Evolutionary conservation across 352 stramenopile genomes (phyloP).

Genomic region (Phytophthora brassicae): DNA sequence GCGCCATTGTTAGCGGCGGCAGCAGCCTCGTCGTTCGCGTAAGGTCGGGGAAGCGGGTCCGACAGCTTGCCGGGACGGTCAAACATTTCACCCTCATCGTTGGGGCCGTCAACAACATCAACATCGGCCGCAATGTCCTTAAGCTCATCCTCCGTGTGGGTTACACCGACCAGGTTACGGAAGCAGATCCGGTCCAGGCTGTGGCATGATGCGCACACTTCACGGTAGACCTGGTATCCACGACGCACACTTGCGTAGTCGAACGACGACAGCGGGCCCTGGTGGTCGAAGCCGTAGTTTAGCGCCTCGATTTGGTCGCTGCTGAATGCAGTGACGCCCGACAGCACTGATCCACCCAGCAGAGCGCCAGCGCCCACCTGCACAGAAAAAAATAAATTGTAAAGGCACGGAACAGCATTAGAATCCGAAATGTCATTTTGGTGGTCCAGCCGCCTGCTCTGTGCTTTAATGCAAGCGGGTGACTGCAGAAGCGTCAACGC

Average conservation of each 20-base stretch:
- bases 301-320: slow-evolving; percentile 87
- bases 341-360: slow-evolving; percentile 76
- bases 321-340: slow-evolving; percentile 79
- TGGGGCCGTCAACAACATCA: slow-evolving; percentile 96
- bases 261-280: slow-evolving; percentile 84
- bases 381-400: slow-evolving; percentile 15
- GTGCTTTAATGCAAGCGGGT: background rate
- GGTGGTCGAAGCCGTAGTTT: slow-evolving; percentile 89
- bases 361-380: slow-evolving; percentile 71
- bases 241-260: slow-evolving; percentile 94
- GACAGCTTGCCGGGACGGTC: slow-evolving; percentile 97
- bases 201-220: slow-evolving; percentile 98
- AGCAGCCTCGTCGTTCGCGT: slow-evolving; percentile 97
- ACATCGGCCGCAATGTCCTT: slow-evolving; percentile 93
- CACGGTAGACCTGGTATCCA: slow-evolving; percentile 99
- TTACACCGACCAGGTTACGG: slow-evolving; percentile 97
- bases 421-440: slow-evolving; percentile 48
- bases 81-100: slow-evolving; percentile 99
- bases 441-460: slow-evolving; percentile 47
- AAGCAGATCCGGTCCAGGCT: slow-evolving; percentile 97
- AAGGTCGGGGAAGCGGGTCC: slow-evolving; percentile 95
- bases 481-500: background rate
- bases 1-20: slow-evolving; percentile 97
- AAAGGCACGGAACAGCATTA: slow-evolving; percentile 11
- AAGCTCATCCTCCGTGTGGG: slow-evolving; percentile 92